phyloP scores from a whole-genome alignment of 108 stramenopile species.

The Discostella pseudostelligera region DNA sequence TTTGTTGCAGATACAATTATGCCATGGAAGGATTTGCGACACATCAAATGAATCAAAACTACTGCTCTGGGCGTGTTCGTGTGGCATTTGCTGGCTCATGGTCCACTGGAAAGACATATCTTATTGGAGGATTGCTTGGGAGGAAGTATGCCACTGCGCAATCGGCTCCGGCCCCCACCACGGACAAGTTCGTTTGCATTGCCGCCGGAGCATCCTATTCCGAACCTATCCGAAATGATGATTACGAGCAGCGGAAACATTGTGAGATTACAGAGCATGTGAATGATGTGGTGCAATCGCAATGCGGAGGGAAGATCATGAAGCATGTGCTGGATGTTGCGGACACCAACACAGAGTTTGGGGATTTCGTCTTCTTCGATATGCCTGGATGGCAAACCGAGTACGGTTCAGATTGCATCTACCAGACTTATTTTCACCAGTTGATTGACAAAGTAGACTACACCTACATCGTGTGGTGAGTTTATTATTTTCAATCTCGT shows the following conservation, averaged over 20 bases:
- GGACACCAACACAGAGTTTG: constrained; percentile 35
- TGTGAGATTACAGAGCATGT: constrained; percentile 48
- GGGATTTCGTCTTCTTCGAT: constrained; percentile 51
- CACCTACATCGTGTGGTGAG: constrained; percentile 47
- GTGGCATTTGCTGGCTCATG: constrained; percentile 45
- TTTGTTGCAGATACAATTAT: constrained; percentile 48
- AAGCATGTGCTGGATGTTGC: constrained; percentile 43
- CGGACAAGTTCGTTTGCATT: constrained; percentile 46
- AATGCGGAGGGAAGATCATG: constrained; percentile 31
- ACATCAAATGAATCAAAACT: constrained; percentile 31
- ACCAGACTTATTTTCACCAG: constrained; percentile 39
- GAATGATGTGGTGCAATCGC: constrained; percentile 35
- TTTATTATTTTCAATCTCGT: background rate
- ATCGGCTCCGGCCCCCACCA: constrained; percentile 39
- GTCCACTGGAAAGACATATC: constrained; percentile 44
- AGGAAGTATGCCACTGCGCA: constrained; percentile 45
- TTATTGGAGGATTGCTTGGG: constrained; percentile 37
- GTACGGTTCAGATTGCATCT: constrained; percentile 37
- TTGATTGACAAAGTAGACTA: constrained; percentile 47
- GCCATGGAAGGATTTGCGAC: constrained; percentile 38
- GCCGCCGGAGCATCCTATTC: constrained; percentile 36
- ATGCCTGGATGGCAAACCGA: constrained; percentile 23
- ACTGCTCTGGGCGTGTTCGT: constrained; percentile 41
- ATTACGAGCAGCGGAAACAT: constrained; percentile 39
- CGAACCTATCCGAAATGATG: constrained; percentile 42